A percentile compares a stretch with the other conserved stretches of the same genome.
Conservation (phyloP, 257 asterid species). For the Penstemon barbatus region DNA sequence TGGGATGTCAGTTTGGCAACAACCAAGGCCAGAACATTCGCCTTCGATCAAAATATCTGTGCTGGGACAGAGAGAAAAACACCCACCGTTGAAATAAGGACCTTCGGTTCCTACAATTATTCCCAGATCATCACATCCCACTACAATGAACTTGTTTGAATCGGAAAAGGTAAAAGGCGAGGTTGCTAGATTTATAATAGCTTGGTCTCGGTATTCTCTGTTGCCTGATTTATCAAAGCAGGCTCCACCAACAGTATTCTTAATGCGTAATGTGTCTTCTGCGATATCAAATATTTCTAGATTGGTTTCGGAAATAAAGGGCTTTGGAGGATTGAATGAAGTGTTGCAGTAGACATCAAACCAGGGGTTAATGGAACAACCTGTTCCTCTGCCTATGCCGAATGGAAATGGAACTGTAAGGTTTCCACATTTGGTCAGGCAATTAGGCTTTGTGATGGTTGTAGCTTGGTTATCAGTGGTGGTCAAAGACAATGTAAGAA, state of each 20-base stretch:
- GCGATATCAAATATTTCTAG: background rate
- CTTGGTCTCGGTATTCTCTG: background rate
- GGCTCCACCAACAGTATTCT: background rate
- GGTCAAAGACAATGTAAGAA: background rate
- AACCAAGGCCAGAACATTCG: slow-evolving; percentile 27
- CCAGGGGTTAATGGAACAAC: slow-evolving; percentile 15
- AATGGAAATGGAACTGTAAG: slow-evolving; percentile 18
- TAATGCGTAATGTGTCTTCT: slow-evolving; percentile 1
- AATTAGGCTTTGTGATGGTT: background rate
- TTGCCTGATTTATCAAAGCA: slow-evolving; percentile 1
- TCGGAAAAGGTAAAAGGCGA: slow-evolving; percentile 1
- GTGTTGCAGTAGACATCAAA: slow-evolving; percentile 10
- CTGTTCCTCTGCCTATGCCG: slow-evolving; percentile 14
- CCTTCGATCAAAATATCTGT: slow-evolving; percentile 16
- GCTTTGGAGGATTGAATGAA: background rate
- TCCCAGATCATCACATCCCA: slow-evolving; percentile 40
- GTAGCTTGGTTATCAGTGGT: background rate
- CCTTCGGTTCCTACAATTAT: background rate
- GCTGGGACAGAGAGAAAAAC: slow-evolving; percentile 17
- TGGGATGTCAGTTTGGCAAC: slow-evolving; percentile 29
- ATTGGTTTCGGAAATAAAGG: background rate
- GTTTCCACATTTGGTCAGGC: slow-evolving; percentile 15
- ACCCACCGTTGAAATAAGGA: slow-evolving; percentile 18
- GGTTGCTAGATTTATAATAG: background rate
- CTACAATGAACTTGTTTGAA: slow-evolving; percentile 10